These are phyloP conservation scores for Rhizopus sp. DNA, from an alignment of 371 early-diverging fungal species.

Conservation along the genomic window DNA sequence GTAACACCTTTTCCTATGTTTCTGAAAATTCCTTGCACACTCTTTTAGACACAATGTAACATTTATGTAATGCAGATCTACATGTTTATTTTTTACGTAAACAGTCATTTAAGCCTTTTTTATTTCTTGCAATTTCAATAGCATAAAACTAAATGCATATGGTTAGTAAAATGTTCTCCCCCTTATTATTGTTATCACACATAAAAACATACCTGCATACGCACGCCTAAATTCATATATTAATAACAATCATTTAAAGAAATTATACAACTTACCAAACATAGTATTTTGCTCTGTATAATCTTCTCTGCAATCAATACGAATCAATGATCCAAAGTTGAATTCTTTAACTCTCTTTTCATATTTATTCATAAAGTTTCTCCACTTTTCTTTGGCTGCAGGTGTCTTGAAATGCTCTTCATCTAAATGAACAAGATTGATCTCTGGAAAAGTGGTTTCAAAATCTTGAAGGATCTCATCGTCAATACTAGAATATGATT, in stretches of 20 bases:
- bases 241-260: slow-evolving; percentile 7
- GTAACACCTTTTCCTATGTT: no score
- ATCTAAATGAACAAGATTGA: slow-evolving; percentile 62
- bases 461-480: slow-evolving; percentile 84
- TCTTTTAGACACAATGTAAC: no score
- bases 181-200: background rate
- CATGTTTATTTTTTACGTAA: slow-evolving; percentile 27
- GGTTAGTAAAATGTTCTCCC: background rate
- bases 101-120: slow-evolving; percentile 71
- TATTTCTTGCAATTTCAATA: slow-evolving; percentile 89
- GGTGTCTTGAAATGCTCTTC: slow-evolving; percentile 80
- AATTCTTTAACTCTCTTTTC: slow-evolving; percentile 85
- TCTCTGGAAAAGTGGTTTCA: slow-evolving; percentile 71
- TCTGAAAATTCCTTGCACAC: no score
- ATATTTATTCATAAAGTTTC: slow-evolving; percentile 80
- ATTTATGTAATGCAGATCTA: no score
- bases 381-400: slow-evolving; percentile 86
- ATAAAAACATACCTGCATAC: slow-evolving; percentile 47
- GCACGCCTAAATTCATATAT: slow-evolving; percentile 34
- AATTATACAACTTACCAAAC: slow-evolving; percentile 64
- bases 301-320: slow-evolving; percentile 74
- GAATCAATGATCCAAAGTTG: slow-evolving; percentile 90
- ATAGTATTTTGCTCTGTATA: slow-evolving; percentile 85
- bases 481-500: slow-evolving; percentile 59
- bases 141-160: slow-evolving; percentile 73